These are phyloP conservation scores for Shiraia bambusicola DNA, from an alignment of 2,329 filamentous ascomycete genomes.

Conservation along the genomic window DNA sequence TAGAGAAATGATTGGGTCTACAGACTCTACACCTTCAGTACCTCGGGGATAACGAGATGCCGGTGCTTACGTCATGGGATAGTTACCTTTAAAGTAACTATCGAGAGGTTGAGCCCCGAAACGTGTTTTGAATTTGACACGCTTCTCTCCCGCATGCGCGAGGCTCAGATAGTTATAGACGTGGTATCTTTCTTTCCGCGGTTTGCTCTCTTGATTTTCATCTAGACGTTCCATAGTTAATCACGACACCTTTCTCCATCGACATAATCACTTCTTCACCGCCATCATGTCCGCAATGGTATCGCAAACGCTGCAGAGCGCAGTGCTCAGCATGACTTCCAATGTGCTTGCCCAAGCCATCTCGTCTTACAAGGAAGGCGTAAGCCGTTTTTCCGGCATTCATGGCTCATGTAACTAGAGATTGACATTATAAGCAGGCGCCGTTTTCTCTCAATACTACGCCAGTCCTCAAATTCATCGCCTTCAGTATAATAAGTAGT, in stretches of 20 bases:
- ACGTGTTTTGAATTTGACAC: conserved; percentile 6
- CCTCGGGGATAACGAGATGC: too few relatives aligned
- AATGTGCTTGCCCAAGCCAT: conserved; percentile 74
- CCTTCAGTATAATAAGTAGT: conserved; percentile 71
- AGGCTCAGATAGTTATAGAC: conserved; percentile 2
- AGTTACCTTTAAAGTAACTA: too few relatives aligned
- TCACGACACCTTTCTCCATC: not conserved
- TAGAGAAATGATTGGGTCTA: too few relatives aligned
- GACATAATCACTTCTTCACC: conserved; percentile 1
- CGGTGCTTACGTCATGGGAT: too few relatives aligned
- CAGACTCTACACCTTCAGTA: too few relatives aligned
- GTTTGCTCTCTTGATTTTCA: not conserved
- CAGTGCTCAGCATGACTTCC: conserved; percentile 64
- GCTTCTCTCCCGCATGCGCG: not conserved
- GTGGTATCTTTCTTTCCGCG: not conserved
- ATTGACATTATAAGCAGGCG: conserved; percentile 45
- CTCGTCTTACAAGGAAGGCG: conserved; percentile 61
- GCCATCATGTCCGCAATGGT: conserved; percentile 35
- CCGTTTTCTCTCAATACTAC: conserved; percentile 64
- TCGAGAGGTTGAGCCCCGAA: not conserved
- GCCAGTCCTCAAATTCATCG: conserved; percentile 73
- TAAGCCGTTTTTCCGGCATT: conserved; percentile 36
- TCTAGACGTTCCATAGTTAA: not conserved
- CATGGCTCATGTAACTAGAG: not conserved
- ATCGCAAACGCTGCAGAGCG: conserved; percentile 59